These are phyloP conservation scores for Ilyonectria destructans DNA, from an alignment of 2,329 filamentous ascomycete genomes.

Conservation along the genomic window DNA sequence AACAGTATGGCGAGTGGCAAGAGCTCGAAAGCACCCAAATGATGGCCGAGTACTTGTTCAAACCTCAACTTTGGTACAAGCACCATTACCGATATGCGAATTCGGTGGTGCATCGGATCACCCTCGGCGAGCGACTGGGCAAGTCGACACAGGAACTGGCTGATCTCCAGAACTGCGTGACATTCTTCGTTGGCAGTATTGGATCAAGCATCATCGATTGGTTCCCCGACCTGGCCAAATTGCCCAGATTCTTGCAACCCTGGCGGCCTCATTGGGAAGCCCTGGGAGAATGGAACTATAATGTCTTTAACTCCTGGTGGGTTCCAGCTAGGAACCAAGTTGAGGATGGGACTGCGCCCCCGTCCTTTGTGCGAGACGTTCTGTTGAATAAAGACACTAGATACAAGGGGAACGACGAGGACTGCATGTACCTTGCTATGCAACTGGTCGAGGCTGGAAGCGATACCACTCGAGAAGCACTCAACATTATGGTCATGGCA, in stretches of 20 bases:
- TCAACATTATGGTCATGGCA: constrained; percentile 53
- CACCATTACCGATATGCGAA: constrained; percentile 61
- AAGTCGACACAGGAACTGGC: constrained; percentile 54
- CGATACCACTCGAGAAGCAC: constrained; percentile 59
- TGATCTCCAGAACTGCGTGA: constrained; percentile 56
- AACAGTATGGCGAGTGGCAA: constrained; percentile 53
- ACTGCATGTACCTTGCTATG: constrained; percentile 59
- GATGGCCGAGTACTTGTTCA: constrained; percentile 46
- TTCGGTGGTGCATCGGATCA: constrained; percentile 56
- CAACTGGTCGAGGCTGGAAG: constrained; percentile 60
- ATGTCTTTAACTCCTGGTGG: constrained; percentile 56
- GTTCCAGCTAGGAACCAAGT: constrained; percentile 45
- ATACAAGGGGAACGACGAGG: constrained; percentile 53
- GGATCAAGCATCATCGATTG: constrained; percentile 55
- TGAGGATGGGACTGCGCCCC: constrained; percentile 29
- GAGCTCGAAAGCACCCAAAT: constrained; percentile 57
- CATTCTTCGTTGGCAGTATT: constrained; percentile 55
- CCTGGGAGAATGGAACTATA: constrained; percentile 54
- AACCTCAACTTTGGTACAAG: constrained; percentile 55
- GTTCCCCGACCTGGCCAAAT: constrained; percentile 53
- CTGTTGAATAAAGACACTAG: constrained; percentile 47
- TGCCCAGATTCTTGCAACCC: constrained; percentile 53
- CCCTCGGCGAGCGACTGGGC: constrained; percentile 51
- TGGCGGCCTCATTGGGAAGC: constrained; percentile 54
- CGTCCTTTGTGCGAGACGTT: constrained; percentile 55